Evolutionary conservation across 2,329 filamentous ascomycete genomes (phyloP).

Genomic region (Phyllosticta citriasiana): DNA sequence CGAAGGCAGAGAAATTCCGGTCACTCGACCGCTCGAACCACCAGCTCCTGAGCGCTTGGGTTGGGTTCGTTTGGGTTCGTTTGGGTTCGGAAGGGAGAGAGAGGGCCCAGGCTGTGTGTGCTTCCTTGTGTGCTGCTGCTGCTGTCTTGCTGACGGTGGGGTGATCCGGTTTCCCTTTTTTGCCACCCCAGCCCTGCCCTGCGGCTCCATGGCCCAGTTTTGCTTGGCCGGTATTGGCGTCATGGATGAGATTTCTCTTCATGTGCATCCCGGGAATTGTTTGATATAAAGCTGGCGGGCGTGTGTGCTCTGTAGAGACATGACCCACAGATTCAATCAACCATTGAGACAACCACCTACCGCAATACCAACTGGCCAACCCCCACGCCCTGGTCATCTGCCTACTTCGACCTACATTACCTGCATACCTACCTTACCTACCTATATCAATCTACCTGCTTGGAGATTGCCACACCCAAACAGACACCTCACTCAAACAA

Average conservation of each 20-base stretch:
- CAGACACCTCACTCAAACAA: neutral
- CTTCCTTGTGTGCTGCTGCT: neutral
- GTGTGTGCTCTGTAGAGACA: neutral
- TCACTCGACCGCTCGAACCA: constrained; percentile 10
- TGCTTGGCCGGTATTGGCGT: neutral
- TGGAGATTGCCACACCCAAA: neutral
- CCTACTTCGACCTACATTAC: neutral
- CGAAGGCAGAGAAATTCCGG: neutral
- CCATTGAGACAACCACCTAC: neutral
- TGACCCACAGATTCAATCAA: neutral
- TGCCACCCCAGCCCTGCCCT: neutral
- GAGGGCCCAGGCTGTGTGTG: neutral
- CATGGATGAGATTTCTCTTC: neutral
- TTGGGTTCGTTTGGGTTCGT: neutral
- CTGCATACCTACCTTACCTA: neutral
- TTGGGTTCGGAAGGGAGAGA: neutral
- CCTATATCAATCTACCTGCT: neutral
- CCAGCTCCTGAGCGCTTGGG: neutral
- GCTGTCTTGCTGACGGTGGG: neutral
- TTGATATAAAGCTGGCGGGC: neutral
- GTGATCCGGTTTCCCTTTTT: neutral
- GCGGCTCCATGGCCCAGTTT: neutral
- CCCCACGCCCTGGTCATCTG: neutral
- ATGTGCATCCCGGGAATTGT: neutral
- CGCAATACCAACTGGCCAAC: neutral